Conservation (phyloP, 2,329 filamentous ascomycete genomes). For the Fusarium cicatricum region DNA sequence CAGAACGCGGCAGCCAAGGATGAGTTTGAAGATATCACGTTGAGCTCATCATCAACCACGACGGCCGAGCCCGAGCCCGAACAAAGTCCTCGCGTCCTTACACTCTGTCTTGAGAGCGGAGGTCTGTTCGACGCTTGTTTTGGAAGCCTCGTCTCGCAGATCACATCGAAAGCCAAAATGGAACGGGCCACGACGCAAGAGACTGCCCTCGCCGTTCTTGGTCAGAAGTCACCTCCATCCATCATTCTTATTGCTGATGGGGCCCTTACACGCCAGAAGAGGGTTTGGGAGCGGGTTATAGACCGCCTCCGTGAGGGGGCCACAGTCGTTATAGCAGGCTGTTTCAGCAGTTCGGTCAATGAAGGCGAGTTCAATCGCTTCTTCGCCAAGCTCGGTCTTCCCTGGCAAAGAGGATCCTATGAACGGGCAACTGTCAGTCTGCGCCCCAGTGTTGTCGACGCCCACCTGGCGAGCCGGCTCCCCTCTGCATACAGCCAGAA, state of each 20-base stretch:
- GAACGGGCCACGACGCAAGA: constrained; percentile 3
- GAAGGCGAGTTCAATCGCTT: constrained; percentile 10
- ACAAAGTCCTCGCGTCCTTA: background rate
- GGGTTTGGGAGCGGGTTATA: constrained; percentile 8
- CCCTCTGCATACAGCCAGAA: constrained; percentile 7
- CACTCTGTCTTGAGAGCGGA: constrained; percentile 6
- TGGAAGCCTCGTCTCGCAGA: background rate
- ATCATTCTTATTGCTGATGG: constrained; percentile 13
- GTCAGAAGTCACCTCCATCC: background rate
- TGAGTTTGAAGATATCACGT: constrained; percentile 4
- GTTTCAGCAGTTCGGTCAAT: constrained; percentile 2
- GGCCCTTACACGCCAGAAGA: background rate
- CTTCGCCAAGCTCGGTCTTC: constrained; percentile 19
- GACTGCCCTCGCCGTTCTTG: constrained; percentile 5
- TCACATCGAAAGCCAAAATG: constrained; percentile 10
- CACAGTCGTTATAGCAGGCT: constrained; percentile 10
- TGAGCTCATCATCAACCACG: no score
- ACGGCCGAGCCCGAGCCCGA: no score
- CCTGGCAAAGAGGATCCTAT: constrained; percentile 16
- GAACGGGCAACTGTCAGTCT: background rate
- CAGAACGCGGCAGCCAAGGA: background rate
- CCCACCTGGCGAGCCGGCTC: background rate
- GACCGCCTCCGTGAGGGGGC: constrained; percentile 10
- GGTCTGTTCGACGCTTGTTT: background rate
- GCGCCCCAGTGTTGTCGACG: background rate